Conservation (phyloP, 495 filamentous ascomycete genomes). For the Hypoxylon fragiforme region DNA sequence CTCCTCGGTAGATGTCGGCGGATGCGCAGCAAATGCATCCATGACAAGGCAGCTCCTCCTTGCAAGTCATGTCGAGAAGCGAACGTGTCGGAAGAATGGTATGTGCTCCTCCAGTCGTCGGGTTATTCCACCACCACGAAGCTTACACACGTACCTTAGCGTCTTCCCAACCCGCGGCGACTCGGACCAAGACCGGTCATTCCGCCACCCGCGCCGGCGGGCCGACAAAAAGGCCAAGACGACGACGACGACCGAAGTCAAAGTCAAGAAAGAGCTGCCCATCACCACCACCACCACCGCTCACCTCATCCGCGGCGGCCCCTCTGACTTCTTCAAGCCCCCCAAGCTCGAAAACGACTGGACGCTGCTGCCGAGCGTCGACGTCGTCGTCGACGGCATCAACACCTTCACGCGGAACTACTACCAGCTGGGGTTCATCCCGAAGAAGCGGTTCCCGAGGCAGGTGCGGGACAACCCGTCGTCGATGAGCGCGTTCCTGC, state of each 20-base stretch:
- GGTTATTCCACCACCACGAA: neutral
- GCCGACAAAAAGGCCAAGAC: conserved; percentile 45
- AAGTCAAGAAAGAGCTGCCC: conserved; percentile 43
- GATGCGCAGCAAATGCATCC: conserved; percentile 53
- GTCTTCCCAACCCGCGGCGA: conserved; percentile 50
- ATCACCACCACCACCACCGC: conserved; percentile 37
- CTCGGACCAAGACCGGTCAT: conserved; percentile 48
- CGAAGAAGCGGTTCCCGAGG: conserved; percentile 51
- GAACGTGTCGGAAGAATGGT: conserved; percentile 51
- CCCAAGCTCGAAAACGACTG: conserved; percentile 43
- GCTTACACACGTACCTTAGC: conserved; percentile 31
- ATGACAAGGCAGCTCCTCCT: conserved; percentile 49
- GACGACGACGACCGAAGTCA: conserved; percentile 43
- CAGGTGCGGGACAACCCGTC: conserved; percentile 44
- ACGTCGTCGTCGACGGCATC: conserved; percentile 48
- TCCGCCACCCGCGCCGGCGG: conserved; percentile 51
- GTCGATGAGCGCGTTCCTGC: conserved; percentile 51
- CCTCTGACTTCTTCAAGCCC: conserved; percentile 25
- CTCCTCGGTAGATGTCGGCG: conserved; percentile 48
- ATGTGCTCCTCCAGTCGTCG: neutral
- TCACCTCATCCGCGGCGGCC: conserved; percentile 27
- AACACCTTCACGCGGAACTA: conserved; percentile 51
- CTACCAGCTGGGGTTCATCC: conserved; percentile 57
- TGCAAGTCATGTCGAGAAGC: conserved; percentile 49
- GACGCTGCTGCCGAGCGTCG: conserved; percentile 48